Conservation (phyloP, 352 stramenopile genomes). For the Globisporangium parvum region DNA sequence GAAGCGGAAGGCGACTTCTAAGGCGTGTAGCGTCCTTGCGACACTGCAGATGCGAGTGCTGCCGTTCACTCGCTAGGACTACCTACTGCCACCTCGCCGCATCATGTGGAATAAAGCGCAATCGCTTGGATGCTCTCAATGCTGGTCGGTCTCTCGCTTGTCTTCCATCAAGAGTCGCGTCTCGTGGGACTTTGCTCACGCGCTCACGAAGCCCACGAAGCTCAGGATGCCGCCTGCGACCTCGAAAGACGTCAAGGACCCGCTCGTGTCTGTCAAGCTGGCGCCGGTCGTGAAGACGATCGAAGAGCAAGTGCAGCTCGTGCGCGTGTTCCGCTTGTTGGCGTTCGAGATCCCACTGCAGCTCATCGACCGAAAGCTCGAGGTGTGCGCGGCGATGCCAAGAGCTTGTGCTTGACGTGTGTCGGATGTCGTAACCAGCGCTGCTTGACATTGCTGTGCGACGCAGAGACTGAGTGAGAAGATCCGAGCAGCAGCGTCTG, state of each 20-base stretch:
- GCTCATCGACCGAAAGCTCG: slow-evolving; percentile 53
- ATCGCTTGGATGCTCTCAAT: no score
- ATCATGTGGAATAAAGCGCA: no score
- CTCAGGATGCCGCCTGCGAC: background rate
- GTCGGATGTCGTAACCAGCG: background rate
- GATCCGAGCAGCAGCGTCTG: slow-evolving; percentile 3
- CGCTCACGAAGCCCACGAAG: background rate
- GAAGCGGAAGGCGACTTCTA: slow-evolving; percentile 32
- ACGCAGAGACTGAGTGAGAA: slow-evolving; percentile 42
- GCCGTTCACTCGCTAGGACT: no score
- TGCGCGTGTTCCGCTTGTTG: slow-evolving; percentile 61
- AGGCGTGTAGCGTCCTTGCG: background rate
- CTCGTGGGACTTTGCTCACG: no score
- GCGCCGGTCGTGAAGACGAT: slow-evolving; percentile 30
- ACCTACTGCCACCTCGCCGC: no score
- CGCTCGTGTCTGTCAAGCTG: slow-evolving; percentile 10
- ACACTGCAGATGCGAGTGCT: background rate
- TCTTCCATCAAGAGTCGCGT: no score
- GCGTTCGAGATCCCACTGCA: slow-evolving; percentile 59
- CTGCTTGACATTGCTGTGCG: background rate
- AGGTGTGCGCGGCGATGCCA: slow-evolving; percentile 27
- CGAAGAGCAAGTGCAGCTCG: slow-evolving; percentile 74
- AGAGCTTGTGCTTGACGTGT: background rate
- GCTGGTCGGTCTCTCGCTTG: no score
- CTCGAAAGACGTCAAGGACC: slow-evolving; percentile 4